These are phyloP conservation scores for Pseudophaeomoniella oleicola DNA, from an alignment of 2,329 filamentous ascomycete genomes.

Conservation along the genomic window DNA sequence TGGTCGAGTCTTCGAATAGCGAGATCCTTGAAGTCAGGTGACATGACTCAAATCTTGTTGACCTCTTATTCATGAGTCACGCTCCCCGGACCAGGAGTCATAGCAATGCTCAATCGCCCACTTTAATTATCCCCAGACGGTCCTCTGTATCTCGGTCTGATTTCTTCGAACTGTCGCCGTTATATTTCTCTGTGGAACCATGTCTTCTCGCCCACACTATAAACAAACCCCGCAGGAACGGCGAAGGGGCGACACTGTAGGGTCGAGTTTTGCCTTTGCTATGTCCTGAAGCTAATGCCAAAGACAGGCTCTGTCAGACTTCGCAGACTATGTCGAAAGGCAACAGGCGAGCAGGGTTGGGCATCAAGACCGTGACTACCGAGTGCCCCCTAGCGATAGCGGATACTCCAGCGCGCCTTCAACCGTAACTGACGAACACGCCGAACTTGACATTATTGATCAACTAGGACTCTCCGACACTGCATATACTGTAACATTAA, in stretches of 20 bases:
- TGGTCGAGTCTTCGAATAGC: too few species aligned
- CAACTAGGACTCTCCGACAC: conserved; percentile 59
- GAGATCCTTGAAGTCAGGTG: too few species aligned
- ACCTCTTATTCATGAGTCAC: too few species aligned
- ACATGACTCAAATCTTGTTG: too few species aligned
- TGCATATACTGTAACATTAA: conserved; percentile 52
- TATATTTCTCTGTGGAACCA: conserved; percentile 17
- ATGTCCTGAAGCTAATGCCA: conserved; percentile 3
- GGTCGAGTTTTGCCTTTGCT: too few species aligned
- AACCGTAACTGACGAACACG: conserved; percentile 49
- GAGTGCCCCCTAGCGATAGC: conserved; percentile 24
- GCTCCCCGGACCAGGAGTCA: too few species aligned
- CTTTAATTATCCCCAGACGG: too few species aligned
- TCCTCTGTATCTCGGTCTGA: too few species aligned
- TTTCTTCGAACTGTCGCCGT: conserved; percentile 5
- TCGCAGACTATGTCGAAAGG: conserved; percentile 92
- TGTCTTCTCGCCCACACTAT: conserved; percentile 35
- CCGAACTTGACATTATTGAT: conserved; percentile 82
- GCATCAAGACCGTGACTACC: conserved; percentile 18
- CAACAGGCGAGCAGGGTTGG: conserved; percentile 52
- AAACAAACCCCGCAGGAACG: conserved; percentile 63
- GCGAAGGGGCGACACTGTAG: conserved; percentile 73
- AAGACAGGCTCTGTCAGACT: conserved; percentile 68
- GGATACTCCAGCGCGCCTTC: conserved; percentile 21
- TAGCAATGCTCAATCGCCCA: too few species aligned